Evolutionary conservation across 2,329 filamentous ascomycete genomes (phyloP).

Genomic region (Teratosphaeria epicoccoides): DNA sequence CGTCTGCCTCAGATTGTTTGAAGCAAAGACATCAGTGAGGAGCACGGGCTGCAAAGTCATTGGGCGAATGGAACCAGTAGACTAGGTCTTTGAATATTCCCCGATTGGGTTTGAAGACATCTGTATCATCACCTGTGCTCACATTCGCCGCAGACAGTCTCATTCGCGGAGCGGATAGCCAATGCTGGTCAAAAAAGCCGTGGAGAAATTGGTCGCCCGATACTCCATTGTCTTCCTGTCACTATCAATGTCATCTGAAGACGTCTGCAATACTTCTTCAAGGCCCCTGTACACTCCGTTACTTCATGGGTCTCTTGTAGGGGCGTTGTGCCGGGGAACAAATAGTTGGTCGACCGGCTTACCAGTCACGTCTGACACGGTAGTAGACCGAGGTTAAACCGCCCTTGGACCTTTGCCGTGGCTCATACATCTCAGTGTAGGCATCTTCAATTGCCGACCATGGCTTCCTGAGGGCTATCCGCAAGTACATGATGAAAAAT

Average conservation of each 20-base stretch:
- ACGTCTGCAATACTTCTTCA: constrained; percentile 23
- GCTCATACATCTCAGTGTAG: constrained; percentile 15
- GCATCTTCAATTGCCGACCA: constrained; percentile 23
- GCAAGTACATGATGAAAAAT: constrained; percentile 24
- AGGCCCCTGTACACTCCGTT: constrained; percentile 10
- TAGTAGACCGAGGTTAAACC: constrained; percentile 27
- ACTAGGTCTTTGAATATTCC: no score
- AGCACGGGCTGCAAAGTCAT: no score
- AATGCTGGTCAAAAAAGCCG: constrained; percentile 20
- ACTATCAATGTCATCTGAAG: constrained; percentile 14
- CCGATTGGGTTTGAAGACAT: no score
- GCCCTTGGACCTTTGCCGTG: constrained; percentile 17
- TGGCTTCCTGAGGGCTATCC: constrained; percentile 13
- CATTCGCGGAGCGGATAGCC: constrained; percentile 12
- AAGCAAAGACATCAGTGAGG: no score
- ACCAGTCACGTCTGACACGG: constrained; percentile 23
- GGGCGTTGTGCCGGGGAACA: neutral
- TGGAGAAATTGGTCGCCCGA: constrained; percentile 19
- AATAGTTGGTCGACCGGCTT: neutral
- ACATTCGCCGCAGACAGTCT: neutral
- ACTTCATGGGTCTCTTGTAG: neutral
- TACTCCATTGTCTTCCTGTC: constrained; percentile 19
- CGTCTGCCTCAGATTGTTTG: no score
- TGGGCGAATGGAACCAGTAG: no score
- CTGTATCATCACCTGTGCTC: neutral